Percentiles rank a stretch among this genome's conserved stretches.
Conservation (phyloP, 495 filamentous ascomycete species). For the Pyrenula massariospora region DNA sequence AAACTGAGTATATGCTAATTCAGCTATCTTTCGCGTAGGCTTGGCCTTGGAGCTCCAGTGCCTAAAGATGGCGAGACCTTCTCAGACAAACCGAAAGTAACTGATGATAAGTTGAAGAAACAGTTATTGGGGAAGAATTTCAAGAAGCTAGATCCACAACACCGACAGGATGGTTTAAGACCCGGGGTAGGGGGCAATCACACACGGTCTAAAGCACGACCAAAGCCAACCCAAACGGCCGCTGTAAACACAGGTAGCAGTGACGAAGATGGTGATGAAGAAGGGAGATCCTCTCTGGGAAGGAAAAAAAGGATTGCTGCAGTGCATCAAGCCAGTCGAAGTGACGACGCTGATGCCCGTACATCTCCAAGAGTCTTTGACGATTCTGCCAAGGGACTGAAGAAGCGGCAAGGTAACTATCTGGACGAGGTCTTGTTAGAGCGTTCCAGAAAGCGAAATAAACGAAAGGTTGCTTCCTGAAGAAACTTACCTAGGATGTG, state of each 20-base stretch:
- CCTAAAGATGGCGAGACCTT: slow-evolving; percentile 24
- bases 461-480: background rate
- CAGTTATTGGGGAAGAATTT: slow-evolving; percentile 38
- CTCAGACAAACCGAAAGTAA: slow-evolving; percentile 27
- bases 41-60: slow-evolving; percentile 34
- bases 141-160: slow-evolving; percentile 15
- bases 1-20: background rate
- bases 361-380: too few relatives aligned
- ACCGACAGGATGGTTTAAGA: background rate
- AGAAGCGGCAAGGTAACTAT: background rate
- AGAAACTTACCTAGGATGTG: background rate
- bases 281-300: background rate
- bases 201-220: background rate
- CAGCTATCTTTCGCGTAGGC: slow-evolving; percentile 12
- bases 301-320: background rate
- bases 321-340: background rate
- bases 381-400: background rate
- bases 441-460: background rate
- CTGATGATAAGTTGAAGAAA: slow-evolving; percentile 33
- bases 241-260: background rate
- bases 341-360: background rate
- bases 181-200: background rate
- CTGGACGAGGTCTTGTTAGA: background rate
- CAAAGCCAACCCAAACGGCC: background rate
- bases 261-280: background rate